Conservation (phyloP, 352 stramenopile species). For the Pilasporangium apinafurcum region DNA sequence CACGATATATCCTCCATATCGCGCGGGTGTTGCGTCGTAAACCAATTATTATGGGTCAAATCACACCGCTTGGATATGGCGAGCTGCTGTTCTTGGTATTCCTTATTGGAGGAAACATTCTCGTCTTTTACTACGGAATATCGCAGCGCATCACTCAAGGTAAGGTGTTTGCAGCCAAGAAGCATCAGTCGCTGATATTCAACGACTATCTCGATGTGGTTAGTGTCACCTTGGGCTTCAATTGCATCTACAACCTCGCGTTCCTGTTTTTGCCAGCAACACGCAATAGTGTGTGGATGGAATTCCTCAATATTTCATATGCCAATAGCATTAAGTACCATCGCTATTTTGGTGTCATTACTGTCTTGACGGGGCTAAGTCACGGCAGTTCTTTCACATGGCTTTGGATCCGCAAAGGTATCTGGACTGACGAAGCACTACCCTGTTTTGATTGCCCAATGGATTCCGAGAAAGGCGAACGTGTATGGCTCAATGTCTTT, state of each 20-base stretch:
- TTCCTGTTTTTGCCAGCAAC: conserved; percentile 40
- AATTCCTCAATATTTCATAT: conserved; percentile 52
- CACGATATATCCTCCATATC: conserved; percentile 16
- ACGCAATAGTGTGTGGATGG: conserved; percentile 46
- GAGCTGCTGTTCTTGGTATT: conserved; percentile 30
- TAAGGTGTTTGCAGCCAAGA: background rate
- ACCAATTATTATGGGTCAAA: conserved; percentile 12
- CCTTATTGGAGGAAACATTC: conserved; percentile 18
- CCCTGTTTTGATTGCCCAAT: conserved; percentile 42
- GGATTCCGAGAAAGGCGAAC: conserved; percentile 8
- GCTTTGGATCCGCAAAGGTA: conserved; percentile 13
- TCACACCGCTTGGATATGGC: conserved; percentile 25
- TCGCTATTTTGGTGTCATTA: conserved; percentile 31
- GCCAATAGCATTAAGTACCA: conserved; percentile 50
- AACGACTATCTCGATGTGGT: conserved; percentile 20
- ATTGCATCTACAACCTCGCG: conserved; percentile 39
- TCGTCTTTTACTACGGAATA: conserved; percentile 19
- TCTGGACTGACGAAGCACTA: conserved; percentile 14
- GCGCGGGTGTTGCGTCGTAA: conserved; percentile 36
- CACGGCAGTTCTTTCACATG: conserved; percentile 27
- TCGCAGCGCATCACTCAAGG: background rate
- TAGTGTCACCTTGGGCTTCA: conserved; percentile 22
- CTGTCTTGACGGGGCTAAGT: conserved; percentile 21
- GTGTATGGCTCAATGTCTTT: conserved; percentile 45
- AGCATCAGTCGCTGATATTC: conserved; percentile 9